A percentile compares a stretch with the other conserved stretches of the same genome.
phyloP scores from a whole-genome alignment of 768 basidiomycete species.

The Pisolithus sp. region DNA sequence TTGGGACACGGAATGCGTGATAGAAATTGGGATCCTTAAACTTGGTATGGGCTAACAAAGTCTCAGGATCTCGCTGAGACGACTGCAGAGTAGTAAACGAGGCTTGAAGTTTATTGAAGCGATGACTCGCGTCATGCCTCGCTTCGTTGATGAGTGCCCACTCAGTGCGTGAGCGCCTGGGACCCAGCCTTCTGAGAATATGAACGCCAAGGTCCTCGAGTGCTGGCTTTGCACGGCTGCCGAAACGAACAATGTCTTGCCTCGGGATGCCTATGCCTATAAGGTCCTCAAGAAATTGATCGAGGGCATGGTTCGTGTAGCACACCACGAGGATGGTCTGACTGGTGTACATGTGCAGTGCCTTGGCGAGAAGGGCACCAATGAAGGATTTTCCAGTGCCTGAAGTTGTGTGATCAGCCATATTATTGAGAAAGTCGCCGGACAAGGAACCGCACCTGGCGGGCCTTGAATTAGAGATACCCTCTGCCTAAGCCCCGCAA shows the following conservation, averaged over 20 bases:
- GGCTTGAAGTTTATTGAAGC: conserved; percentile 17
- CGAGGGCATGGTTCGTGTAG: conserved; percentile 71
- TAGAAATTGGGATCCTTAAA: conserved; percentile 43
- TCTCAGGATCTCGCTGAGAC: conserved; percentile 13
- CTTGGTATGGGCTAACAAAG: conserved; percentile 43
- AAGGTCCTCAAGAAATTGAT: conserved; percentile 61
- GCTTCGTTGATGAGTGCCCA: conserved; percentile 38
- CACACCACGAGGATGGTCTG: conserved; percentile 61
- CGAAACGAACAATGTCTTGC: conserved; percentile 46
- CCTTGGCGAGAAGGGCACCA: conserved; percentile 59
- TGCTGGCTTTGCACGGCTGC: conserved; percentile 44
- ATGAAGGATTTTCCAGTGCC: conserved; percentile 75
- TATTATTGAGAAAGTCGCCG: neutral
- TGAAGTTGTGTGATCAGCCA: conserved; percentile 15
- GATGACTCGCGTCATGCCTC: conserved; percentile 18
- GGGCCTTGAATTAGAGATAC: conserved; percentile 67
- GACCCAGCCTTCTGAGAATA: conserved; percentile 24
- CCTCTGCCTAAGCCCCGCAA: conserved; percentile 48
- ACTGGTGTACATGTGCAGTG: conserved; percentile 42
- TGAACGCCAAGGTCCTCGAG: conserved; percentile 43
- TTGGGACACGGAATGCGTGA: conserved; percentile 39
- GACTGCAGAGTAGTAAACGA: conserved; percentile 25
- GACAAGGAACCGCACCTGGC: conserved; percentile 41
- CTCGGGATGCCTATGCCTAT: conserved; percentile 51
- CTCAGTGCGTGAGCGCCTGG: conserved; percentile 26